Conservation (phyloP, 768 basidiomycete species). For the Rickenella mellea region DNA sequence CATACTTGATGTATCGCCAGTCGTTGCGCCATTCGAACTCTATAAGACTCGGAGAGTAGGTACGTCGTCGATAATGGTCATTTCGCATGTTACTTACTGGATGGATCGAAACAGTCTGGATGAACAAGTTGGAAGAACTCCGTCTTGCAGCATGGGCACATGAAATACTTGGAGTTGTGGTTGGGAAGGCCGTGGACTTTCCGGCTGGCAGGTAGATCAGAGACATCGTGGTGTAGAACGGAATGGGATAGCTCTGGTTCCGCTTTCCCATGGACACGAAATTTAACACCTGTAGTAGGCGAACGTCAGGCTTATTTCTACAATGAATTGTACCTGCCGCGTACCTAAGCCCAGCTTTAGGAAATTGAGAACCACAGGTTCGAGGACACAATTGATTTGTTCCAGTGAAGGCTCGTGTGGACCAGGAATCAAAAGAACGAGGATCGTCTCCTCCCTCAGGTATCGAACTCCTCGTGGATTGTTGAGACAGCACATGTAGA, state of each 20-base stretch:
- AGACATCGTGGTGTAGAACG: constrained; percentile 6
- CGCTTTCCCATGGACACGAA: constrained; percentile 5
- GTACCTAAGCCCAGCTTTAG: constrained; percentile 8
- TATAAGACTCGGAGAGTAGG: not conserved
- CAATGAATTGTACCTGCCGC: not conserved
- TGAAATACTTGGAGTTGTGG: constrained; percentile 8
- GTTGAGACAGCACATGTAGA: constrained; percentile 15
- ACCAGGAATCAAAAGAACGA: constrained; percentile 15
- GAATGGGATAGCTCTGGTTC: constrained; percentile 3
- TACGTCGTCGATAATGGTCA: not conserved
- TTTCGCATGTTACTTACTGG: constrained; percentile 9
- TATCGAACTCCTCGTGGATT: constrained; percentile 12
- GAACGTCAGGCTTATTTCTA: too few relatives aligned
- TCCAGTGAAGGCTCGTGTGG: constrained; percentile 13
- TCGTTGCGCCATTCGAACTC: constrained; percentile 5
- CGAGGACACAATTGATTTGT: constrained; percentile 9
- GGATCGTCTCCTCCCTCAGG: constrained; percentile 13
- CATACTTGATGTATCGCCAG: constrained; percentile 13
- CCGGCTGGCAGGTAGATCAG: constrained; percentile 14
- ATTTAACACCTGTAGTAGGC: constrained; percentile 1
- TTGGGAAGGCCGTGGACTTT: constrained; percentile 8
- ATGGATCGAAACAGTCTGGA: constrained; percentile 5
- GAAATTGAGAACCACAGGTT: constrained; percentile 7
- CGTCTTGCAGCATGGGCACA: constrained; percentile 8
- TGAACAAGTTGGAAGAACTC: constrained; percentile 2